Conservation (phyloP, 2,329 filamentous ascomycete genomes). For the Berkeleyomyces rouxiae region DNA sequence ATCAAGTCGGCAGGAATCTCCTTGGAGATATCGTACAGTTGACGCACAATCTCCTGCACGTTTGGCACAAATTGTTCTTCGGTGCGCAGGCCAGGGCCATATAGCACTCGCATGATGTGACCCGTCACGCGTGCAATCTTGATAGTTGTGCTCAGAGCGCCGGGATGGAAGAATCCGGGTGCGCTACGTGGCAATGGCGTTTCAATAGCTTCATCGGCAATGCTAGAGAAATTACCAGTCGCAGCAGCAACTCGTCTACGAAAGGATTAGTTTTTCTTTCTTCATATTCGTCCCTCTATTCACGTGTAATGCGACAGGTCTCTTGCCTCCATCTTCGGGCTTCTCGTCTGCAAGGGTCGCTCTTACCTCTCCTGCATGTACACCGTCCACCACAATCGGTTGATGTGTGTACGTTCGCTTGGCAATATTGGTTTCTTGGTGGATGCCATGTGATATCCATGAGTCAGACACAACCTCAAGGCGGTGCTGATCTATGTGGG, state of each 20-base stretch:
- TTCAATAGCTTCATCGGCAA: slow-evolving; percentile 12
- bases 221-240: slow-evolving; percentile 11
- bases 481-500: slow-evolving; percentile 18
- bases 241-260: slow-evolving; percentile 12
- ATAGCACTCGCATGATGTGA: slow-evolving; percentile 19
- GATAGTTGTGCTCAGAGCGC: slow-evolving; percentile 19
- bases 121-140: slow-evolving; percentile 17
- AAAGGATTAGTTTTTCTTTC: not conserved
- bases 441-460: slow-evolving; percentile 18
- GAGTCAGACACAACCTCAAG: slow-evolving; percentile 18
- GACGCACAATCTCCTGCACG: slow-evolving; percentile 20
- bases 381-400: slow-evolving; percentile 19
- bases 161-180: slow-evolving; percentile 19
- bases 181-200: slow-evolving; percentile 15
- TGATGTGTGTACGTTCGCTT: slow-evolving; percentile 16
- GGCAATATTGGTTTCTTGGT: slow-evolving; percentile 11
- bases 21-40: slow-evolving; percentile 16
- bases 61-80: slow-evolving; percentile 20
- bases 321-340: not conserved
- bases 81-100: slow-evolving; percentile 19
- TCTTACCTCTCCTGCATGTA: slow-evolving; percentile 20
- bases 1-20: slow-evolving; percentile 15
- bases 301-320: too few relatives aligned
- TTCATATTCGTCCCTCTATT: not conserved
- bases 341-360: not conserved